Evolutionary conservation across 2,329 filamentous ascomycete genomes (phyloP).

Genomic region (Nannizziopsis arthrosporioides): DNA sequence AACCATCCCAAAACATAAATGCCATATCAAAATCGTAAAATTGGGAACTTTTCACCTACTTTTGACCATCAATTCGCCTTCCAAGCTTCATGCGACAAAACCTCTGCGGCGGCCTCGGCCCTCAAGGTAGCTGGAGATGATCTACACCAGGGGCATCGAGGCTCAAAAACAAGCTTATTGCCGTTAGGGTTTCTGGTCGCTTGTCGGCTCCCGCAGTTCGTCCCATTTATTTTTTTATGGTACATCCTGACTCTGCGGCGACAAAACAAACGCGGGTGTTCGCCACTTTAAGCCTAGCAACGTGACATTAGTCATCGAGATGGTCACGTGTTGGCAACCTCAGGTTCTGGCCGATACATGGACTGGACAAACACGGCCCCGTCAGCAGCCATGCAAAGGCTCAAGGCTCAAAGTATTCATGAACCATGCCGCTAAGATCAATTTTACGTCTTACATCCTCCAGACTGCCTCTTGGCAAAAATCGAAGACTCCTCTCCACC

Average conservation of each 20-base stretch:
- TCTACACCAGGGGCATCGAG: slow-evolving; percentile 13
- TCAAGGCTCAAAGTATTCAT: not conserved
- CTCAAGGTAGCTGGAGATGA: slow-evolving; percentile 9
- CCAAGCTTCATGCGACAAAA: not conserved
- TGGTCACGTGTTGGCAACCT: not conserved
- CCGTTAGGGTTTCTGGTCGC: slow-evolving; percentile 22
- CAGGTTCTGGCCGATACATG: not conserved
- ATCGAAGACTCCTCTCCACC: not conserved
- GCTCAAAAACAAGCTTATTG: slow-evolving; percentile 24
- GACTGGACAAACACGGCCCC: not conserved
- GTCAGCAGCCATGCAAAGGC: not conserved
- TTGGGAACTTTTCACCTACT: not conserved
- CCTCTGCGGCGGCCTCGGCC: not conserved
- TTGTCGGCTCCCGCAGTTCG: slow-evolving; percentile 14
- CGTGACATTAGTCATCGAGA: too few species aligned
- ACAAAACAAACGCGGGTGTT: not conserved
- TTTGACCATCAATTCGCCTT: not conserved
- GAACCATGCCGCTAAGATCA: slow-evolving; percentile 1
- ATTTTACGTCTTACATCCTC: not conserved
- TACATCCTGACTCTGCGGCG: slow-evolving; percentile 2
- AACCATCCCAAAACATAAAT: not conserved
- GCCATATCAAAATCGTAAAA: not conserved
- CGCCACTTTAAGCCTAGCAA: not conserved
- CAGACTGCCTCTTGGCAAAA: not conserved
- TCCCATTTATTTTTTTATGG: not conserved